These are phyloP conservation scores for Penicillium sp. DNA, from an alignment of 2,329 filamentous ascomycete species.

Conservation along the genomic window DNA sequence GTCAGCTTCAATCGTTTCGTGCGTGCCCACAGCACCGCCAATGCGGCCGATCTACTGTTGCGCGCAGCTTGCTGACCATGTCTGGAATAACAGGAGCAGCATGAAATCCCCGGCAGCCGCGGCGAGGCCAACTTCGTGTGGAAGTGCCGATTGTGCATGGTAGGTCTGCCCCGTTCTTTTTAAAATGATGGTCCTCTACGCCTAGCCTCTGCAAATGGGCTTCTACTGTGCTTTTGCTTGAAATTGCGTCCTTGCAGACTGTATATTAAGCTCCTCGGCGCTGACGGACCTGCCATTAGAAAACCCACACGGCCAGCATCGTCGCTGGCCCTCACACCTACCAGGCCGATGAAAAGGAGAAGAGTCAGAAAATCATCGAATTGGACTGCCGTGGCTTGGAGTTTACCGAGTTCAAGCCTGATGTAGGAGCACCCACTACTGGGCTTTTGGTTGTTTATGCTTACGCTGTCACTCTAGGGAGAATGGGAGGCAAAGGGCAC, in stretches of 20 bases:
- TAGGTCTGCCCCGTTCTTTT: too few relatives aligned
- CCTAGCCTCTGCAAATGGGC: too few relatives aligned
- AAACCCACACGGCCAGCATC: slow-evolving; percentile 69
- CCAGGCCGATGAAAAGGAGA: slow-evolving; percentile 52
- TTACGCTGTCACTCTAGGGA: slow-evolving; percentile 55
- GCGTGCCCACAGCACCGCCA: too few relatives aligned
- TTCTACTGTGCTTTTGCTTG: too few relatives aligned
- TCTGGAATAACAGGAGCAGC: slow-evolving; percentile 64
- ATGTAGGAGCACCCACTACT: slow-evolving; percentile 55
- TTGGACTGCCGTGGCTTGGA: slow-evolving; percentile 94
- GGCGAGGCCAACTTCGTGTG: slow-evolving; percentile 99
- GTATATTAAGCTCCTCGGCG: too few relatives aligned
- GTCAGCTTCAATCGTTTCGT: slow-evolving; percentile 88
- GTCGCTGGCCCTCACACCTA: slow-evolving; percentile 71
- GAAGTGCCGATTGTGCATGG: slow-evolving; percentile 98
- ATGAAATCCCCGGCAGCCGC: slow-evolving; percentile 87
- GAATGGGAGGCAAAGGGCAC: slow-evolving; percentile 82
- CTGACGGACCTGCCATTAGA: too few relatives aligned
- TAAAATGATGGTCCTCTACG: too few relatives aligned
- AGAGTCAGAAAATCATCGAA: slow-evolving; percentile 74
- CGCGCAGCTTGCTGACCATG: slow-evolving; percentile 1
- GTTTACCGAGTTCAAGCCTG: slow-evolving; percentile 84
- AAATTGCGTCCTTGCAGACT: too few relatives aligned
- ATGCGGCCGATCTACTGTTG: too few relatives aligned
- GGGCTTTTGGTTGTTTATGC: not conserved